Evolutionary conservation across 2,329 filamentous ascomycete species (phyloP).

Genomic region (Fusarium buharicum): DNA sequence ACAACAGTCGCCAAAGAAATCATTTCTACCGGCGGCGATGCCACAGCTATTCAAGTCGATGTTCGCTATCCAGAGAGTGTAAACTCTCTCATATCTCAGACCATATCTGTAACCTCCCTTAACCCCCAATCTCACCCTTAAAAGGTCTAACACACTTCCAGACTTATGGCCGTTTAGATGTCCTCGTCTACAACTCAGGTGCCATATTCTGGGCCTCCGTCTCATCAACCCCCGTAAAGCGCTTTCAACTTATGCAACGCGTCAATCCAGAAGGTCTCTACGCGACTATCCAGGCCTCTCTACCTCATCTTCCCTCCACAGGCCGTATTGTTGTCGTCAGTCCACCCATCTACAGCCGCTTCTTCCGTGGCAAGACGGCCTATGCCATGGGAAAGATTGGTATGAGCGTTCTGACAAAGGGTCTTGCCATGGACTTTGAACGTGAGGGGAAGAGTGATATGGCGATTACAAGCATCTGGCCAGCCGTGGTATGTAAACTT

Average conservation of each 20-base stretch:
- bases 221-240: slow-evolving; percentile 75
- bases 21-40: slow-evolving; percentile 68
- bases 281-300: slow-evolving; percentile 71
- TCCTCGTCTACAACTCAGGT: slow-evolving; percentile 83
- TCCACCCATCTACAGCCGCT: slow-evolving; percentile 85
- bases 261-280: slow-evolving; percentile 83
- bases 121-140: not conserved
- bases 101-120: slow-evolving; percentile 53
- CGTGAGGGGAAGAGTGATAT: slow-evolving; percentile 72
- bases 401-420: slow-evolving; percentile 85
- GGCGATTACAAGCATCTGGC: slow-evolving; percentile 86
- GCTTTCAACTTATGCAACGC: slow-evolving; percentile 81
- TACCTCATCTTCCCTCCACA: slow-evolving; percentile 70
- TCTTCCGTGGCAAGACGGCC: slow-evolving; percentile 86
- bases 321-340: slow-evolving; percentile 81
- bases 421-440: slow-evolving; percentile 82
- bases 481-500: slow-evolving; percentile 68
- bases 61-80: slow-evolving; percentile 73
- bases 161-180: slow-evolving; percentile 73
- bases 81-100: slow-evolving; percentile 66
- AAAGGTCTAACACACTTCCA: slow-evolving; percentile 39
- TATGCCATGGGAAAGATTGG: slow-evolving; percentile 83
- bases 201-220: slow-evolving; percentile 88
- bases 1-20: slow-evolving; percentile 84
- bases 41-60: slow-evolving; percentile 75